Evolutionary conservation across 1,284 basidiomycete species (phyloP), one percentile per base, ranked within the genome.

Genomic region (Grifola frondosa): DNA sequence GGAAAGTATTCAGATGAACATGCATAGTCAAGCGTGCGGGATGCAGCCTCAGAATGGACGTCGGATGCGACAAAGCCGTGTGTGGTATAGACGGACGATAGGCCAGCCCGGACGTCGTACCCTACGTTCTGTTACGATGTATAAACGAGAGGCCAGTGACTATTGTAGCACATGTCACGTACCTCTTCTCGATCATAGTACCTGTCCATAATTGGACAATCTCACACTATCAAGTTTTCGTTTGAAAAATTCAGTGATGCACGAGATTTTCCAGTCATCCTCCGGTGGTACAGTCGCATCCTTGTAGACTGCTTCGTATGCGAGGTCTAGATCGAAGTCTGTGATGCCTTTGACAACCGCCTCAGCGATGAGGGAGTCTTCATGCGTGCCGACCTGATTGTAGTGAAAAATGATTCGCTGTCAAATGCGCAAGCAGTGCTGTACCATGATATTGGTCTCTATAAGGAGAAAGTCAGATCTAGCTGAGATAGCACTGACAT

Each of bases 31-130:
- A 91, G 70, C 0, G 88, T 91, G 23, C 88, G 71, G 13, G 84
- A 88, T 9, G 78, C 88, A 17, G 85, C 77, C 58, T 91, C 89
- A 2, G 86, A 84, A 62, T 91, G 89, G 11, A 88, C 64, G 54
- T 92, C 88, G 39, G 83, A 73, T 2, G 87, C 89, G 0, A 92
- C 88, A 75, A 80, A 93, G 6, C 88, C 89, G 17, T 75, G 73
- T 10, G 69, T 58, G n/a, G 67, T 67, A 57, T 91, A 91, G 24
- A 81, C 77, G 0, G 81, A 77, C 0, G 81, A 81, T 30, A 92
- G 65, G 0, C 89, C 89, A 0, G 89, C 90, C 15, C 88, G 80
- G 4, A 83, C 88, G 73, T 91, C 88, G 54, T 88, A 89, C 21
- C 86, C 86, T 1, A 90, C 88, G 40, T 78, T 72, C 79, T 85